Evolutionary conservation across 2,329 filamentous ascomycete genomes (phyloP).

Genomic region (Arthroderma sp.): DNA sequence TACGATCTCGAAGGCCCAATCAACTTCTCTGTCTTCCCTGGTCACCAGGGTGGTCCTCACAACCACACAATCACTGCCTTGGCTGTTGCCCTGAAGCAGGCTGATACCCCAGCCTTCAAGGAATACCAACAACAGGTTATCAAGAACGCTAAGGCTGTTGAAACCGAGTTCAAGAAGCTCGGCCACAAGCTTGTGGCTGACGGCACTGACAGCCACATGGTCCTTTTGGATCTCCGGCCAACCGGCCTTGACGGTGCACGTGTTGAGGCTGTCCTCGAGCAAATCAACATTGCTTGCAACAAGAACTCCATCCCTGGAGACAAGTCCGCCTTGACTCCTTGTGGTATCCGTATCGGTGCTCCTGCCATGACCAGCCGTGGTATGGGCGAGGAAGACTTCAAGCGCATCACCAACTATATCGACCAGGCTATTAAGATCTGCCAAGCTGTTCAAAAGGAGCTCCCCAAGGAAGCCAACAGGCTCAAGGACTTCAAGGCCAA

Average conservation of each 20-base stretch:
- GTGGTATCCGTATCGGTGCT: conserved; percentile 88
- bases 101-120: conserved; percentile 77
- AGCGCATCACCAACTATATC: conserved; percentile 79
- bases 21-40: conserved; percentile 93
- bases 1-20: conserved; percentile 91
- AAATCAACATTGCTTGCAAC: conserved; percentile 98
- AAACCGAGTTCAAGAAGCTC: conserved; percentile 52
- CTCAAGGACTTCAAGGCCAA: conserved; percentile 98
- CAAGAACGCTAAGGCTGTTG: conserved; percentile 79
- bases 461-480: conserved; percentile 97
- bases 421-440: conserved; percentile 77
- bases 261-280: conserved; percentile 89
- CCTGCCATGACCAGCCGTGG: conserved; percentile 96
- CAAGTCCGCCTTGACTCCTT: conserved; percentile 89
- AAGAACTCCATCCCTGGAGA: conserved; percentile 98
- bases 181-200: conserved; percentile 84
- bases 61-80: conserved; percentile 98
- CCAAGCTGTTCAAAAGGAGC: conserved; percentile 68
- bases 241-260: conserved; percentile 79
- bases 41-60: conserved; percentile 94
- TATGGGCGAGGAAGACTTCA: conserved; percentile 84
- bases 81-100: conserved; percentile 87
- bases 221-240: conserved; percentile 81
- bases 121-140: conserved; percentile 85
- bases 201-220: conserved; percentile 94